Evolutionary conservation across 2,329 filamentous ascomycete species (phyloP).

Genomic region (Cladosporium austrohemisphaericum): DNA sequence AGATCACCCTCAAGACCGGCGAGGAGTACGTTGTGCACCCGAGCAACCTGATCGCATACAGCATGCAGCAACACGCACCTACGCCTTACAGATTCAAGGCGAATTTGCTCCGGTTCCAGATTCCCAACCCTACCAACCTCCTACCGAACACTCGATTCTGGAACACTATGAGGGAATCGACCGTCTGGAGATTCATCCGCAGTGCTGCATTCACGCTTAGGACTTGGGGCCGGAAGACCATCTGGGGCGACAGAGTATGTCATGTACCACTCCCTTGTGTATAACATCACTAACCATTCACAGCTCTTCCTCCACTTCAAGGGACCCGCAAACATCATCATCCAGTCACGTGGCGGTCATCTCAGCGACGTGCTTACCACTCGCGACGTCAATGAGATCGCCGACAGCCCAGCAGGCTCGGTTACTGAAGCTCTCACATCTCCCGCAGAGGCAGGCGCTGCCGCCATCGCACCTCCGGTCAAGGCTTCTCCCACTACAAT

Average conservation of each 20-base stretch:
- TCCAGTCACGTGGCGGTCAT: constrained; percentile 81
- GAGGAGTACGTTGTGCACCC: constrained; percentile 92
- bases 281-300: constrained; percentile 8
- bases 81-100: constrained; percentile 84
- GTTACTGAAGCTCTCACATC: constrained; percentile 53
- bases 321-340: constrained; percentile 77
- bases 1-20: constrained; percentile 72
- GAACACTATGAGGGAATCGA: constrained; percentile 65
- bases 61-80: constrained; percentile 68
- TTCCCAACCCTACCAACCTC: constrained; percentile 63
- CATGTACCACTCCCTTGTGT: neutral
- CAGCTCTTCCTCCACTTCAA: constrained; percentile 82
- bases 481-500: constrained; percentile 28
- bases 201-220: constrained; percentile 65
- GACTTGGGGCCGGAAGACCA: constrained; percentile 72
- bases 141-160: constrained; percentile 71
- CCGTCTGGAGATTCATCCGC: constrained; percentile 67
- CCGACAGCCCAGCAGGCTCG: constrained; percentile 71
- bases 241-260: constrained; percentile 82
- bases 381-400: constrained; percentile 84
- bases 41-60: constrained; percentile 85
- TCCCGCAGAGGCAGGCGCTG: constrained; percentile 27
- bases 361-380: constrained; percentile 73
- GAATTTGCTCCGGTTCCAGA: constrained; percentile 68
- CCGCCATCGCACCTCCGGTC: constrained; percentile 18